These are phyloP conservation scores for Lactifluus hygrophoroides DNA, from an alignment of 768 basidiomycete species.

Conservation along the genomic window DNA sequence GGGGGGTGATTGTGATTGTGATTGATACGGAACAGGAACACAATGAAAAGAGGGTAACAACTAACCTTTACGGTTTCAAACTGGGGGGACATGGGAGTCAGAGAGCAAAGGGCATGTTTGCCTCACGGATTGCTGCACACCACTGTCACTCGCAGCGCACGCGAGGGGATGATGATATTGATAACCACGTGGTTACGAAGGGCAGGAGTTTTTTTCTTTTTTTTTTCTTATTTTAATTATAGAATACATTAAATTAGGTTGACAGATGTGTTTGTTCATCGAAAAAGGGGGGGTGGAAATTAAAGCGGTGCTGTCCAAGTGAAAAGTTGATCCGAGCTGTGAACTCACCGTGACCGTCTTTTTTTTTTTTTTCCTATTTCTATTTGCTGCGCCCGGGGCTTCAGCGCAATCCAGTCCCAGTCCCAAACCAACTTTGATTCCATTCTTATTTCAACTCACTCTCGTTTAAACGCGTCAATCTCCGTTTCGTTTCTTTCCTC, in stretches of 20 bases:
- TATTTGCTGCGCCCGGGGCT: background rate
- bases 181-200: slow-evolving; percentile 12
- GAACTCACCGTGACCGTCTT: too few relatives aligned
- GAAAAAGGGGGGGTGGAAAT: too few relatives aligned
- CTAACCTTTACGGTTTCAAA: slow-evolving; percentile 62
- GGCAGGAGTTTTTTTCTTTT: background rate
- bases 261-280: too few relatives aligned
- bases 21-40: background rate
- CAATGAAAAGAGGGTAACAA: background rate
- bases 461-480: background rate
- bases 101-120: slow-evolving; percentile 3
- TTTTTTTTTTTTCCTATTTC: background rate
- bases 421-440: background rate
- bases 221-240: background rate
- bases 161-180: background rate
- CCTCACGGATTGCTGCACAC: too few relatives aligned
- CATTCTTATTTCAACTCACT: background rate
- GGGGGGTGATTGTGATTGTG: too few relatives aligned
- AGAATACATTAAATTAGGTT: too few relatives aligned
- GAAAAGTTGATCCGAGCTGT: too few relatives aligned
- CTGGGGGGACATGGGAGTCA: slow-evolving; percentile 41
- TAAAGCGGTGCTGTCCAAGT: too few relatives aligned
- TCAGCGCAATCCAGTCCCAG: background rate
- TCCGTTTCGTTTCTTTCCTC: background rate
- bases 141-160: too few relatives aligned